Evolutionary conservation across 2,329 filamentous ascomycete genomes (phyloP).

Genomic region (Hypoxylon sp.): DNA sequence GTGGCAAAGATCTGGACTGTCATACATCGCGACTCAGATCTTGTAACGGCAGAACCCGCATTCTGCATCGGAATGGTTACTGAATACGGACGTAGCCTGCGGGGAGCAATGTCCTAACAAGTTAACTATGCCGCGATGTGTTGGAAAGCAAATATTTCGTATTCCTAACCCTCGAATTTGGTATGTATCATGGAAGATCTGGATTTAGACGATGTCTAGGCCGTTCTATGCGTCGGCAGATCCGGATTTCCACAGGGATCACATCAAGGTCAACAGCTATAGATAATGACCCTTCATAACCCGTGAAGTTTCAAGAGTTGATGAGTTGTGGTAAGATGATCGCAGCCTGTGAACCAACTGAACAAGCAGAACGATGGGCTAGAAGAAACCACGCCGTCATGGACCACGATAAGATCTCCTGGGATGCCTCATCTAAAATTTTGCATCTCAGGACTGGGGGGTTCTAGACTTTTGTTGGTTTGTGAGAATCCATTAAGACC

Average conservation of each 20-base stretch:
- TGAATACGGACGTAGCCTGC: background rate
- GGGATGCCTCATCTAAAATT: constrained; percentile 17
- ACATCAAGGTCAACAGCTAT: background rate
- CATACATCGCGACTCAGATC: constrained; percentile 16
- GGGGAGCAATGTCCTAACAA: background rate
- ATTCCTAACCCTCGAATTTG: background rate
- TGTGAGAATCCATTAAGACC: background rate
- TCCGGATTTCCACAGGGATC: background rate
- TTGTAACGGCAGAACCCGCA: constrained; percentile 1
- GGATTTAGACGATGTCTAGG: background rate
- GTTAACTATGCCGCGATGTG: background rate
- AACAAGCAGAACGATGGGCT: background rate
- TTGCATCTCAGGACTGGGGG: background rate
- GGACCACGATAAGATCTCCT: background rate
- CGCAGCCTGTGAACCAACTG: background rate
- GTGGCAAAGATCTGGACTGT: constrained; percentile 18
- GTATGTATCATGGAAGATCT: constrained; percentile 1
- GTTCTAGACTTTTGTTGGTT: constrained; percentile 5
- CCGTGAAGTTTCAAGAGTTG: background rate
- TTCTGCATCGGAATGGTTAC: background rate
- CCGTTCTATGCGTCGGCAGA: background rate
- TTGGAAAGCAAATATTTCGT: constrained; percentile 7
- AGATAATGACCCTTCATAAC: background rate
- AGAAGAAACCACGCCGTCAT: constrained; percentile 7
- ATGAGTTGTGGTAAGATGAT: constrained; percentile 3